Evolutionary conservation across 345 rosid species (phyloP).

Genomic region (Citrus medica): DNA sequence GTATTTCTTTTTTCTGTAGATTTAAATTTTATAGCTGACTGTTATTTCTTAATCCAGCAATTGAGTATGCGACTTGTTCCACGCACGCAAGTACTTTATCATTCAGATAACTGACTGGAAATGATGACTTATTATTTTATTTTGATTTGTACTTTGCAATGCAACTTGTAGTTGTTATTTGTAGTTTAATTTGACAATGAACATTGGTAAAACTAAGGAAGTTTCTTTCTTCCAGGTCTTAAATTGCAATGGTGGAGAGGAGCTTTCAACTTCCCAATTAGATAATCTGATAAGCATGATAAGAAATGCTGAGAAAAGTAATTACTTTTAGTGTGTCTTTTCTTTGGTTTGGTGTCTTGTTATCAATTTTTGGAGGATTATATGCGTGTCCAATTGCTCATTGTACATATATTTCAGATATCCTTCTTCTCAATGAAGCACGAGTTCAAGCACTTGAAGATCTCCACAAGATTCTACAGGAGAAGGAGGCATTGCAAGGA

Average conservation of each 20-base stretch:
- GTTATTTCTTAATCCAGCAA: background rate
- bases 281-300: slow-evolving; percentile 72
- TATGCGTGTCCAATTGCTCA: background rate
- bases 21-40: background rate
- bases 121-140: slow-evolving; percentile 3
- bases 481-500: slow-evolving; percentile 74
- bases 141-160: background rate
- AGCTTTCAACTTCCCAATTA: slow-evolving; percentile 46
- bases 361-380: background rate
- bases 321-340: background rate
- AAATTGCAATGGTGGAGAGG: slow-evolving; percentile 39
- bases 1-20: slow-evolving; percentile 23
- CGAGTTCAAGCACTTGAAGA: slow-evolving; percentile 73
- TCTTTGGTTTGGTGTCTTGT: background rate
- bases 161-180: background rate
- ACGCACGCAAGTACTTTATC: background rate
- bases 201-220: background rate
- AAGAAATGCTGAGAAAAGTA: slow-evolving; percentile 87
- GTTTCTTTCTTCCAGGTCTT: slow-evolving; percentile 43
- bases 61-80: background rate
- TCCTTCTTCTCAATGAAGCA: slow-evolving; percentile 81
- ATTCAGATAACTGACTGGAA: background rate
- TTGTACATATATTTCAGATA: slow-evolving; percentile 44
- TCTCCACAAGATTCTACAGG: slow-evolving; percentile 56
- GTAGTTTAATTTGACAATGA: background rate